phyloP scores from a whole-genome alignment of 2,329 filamentous ascomycete genomes.

The Neofusicoccum sp. region DNA sequence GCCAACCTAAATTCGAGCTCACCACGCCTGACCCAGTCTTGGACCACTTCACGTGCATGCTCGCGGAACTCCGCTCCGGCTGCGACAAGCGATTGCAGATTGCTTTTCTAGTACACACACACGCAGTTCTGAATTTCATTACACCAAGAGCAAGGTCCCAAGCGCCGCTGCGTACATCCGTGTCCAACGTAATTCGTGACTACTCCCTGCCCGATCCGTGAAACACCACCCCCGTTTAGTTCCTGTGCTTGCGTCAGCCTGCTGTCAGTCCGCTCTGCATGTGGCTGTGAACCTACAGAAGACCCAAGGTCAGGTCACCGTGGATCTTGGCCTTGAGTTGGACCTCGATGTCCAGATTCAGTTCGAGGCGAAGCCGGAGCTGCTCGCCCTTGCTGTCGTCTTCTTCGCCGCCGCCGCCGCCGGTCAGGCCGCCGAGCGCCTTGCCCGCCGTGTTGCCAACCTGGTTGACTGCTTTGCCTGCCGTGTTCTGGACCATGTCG shows the following conservation, averaged over 20 bases:
- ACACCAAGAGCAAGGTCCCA: slow-evolving; percentile 1
- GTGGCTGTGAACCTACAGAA: slow-evolving; percentile 46
- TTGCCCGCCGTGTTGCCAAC: slow-evolving; percentile 50
- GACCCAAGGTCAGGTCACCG: slow-evolving; percentile 62
- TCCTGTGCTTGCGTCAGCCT: slow-evolving; percentile 18
- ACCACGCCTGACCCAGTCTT: neutral
- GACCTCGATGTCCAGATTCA: slow-evolving; percentile 65
- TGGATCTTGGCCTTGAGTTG: slow-evolving; percentile 68
- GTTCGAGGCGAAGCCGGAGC: slow-evolving; percentile 59
- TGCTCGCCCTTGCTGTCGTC: slow-evolving; percentile 50
- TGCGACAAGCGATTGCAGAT: neutral
- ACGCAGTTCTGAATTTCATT: neutral
- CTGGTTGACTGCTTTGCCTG: slow-evolving; percentile 53
- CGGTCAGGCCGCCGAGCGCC: slow-evolving; percentile 52
- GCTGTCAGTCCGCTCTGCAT: neutral
- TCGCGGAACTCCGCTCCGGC: neutral
- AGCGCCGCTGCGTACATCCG: slow-evolving; percentile 14
- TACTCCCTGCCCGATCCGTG: neutral
- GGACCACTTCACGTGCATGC: neutral
- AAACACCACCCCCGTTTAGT: slow-evolving; percentile 13
- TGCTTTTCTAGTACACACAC: slow-evolving; percentile 12
- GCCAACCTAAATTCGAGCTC: slow-evolving; percentile 8
- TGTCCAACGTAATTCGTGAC: slow-evolving; percentile 9
- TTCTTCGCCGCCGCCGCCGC: slow-evolving; percentile 40
- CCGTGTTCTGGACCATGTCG: slow-evolving; percentile 60